Evolutionary conservation across 164 flowering plant species (phyloP).

Genomic region (Pachysandra terminalis): DNA sequence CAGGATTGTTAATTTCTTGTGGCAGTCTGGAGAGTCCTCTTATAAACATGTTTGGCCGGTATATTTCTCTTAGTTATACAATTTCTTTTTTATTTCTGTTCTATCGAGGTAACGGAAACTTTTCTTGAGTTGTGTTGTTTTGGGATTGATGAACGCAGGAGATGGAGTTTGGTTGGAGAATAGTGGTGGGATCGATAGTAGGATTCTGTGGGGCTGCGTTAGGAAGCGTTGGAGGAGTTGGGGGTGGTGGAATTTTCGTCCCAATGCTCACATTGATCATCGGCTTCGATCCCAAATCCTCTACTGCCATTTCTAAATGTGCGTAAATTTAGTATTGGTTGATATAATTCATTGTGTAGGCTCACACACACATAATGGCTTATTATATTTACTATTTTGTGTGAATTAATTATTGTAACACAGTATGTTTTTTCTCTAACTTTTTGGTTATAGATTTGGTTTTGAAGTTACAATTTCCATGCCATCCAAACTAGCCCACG

Average conservation of each 20-base stretch:
- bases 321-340: neutral
- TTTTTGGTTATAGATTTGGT: too few relatives aligned
- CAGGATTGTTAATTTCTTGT: constrained; percentile 25
- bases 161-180: constrained; percentile 44
- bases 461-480: too few relatives aligned
- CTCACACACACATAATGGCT: too few relatives aligned
- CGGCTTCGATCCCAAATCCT: constrained; percentile 58
- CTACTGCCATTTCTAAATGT: constrained; percentile 63
- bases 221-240: constrained; percentile 63
- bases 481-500: too few relatives aligned
- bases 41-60: constrained; percentile 62
- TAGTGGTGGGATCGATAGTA: constrained; percentile 41
- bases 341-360: too few relatives aligned
- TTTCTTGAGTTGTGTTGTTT: neutral
- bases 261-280: constrained; percentile 59
- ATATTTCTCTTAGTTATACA: constrained; percentile 8
- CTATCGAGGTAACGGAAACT: neutral
- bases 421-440: too few relatives aligned
- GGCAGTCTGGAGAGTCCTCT: constrained; percentile 36
- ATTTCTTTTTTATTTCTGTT: neutral
- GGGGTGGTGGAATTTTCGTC: constrained; percentile 65
- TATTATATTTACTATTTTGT: too few relatives aligned
- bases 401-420: too few relatives aligned
- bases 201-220: constrained; percentile 56
- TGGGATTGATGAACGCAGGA: constrained; percentile 27